Percentiles rank a stretch among this genome's conserved stretches.
Conservation (phyloP, 805 yeast genomes). For the Komagataella populi region DNA sequence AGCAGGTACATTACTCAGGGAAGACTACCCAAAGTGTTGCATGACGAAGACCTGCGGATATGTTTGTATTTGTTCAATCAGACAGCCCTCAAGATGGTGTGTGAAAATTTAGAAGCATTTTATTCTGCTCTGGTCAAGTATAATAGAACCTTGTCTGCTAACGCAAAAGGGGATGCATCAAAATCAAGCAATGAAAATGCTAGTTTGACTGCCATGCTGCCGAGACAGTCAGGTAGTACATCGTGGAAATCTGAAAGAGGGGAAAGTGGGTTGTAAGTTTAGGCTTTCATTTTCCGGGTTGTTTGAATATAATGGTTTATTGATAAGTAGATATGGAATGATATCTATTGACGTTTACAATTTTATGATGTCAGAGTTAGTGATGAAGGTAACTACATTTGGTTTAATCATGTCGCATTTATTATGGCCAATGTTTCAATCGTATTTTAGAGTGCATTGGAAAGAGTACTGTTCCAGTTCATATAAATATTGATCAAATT, state of each 20-base stretch:
- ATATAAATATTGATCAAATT: too few species aligned
- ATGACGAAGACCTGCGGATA: not conserved
- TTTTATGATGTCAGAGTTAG: too few species aligned
- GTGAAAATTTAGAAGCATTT: not conserved
- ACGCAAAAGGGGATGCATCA: not conserved
- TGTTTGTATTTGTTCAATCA: not conserved
- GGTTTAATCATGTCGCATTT: too few species aligned
- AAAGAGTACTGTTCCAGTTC: too few species aligned
- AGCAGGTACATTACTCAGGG: constrained; percentile 36
- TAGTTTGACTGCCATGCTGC: not conserved
- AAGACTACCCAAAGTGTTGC: not conserved
- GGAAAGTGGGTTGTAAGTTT: not conserved
- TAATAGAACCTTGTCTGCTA: not conserved
- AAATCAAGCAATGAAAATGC: not conserved
- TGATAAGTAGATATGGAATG: constrained; percentile 7
- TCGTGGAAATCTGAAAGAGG: not conserved
- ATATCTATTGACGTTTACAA: too few species aligned
- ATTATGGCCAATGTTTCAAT: too few species aligned
- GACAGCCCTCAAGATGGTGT: not conserved
- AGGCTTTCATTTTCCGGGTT: not conserved
- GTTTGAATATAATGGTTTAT: constrained; percentile 2
- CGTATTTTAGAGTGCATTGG: too few species aligned
- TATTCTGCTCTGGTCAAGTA: not conserved
- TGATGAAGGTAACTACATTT: too few species aligned
- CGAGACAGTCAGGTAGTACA: not conserved